phyloP scores from a whole-genome alignment of 495 filamentous ascomycete genomes.

The Apiosordaria backusii region DNA sequence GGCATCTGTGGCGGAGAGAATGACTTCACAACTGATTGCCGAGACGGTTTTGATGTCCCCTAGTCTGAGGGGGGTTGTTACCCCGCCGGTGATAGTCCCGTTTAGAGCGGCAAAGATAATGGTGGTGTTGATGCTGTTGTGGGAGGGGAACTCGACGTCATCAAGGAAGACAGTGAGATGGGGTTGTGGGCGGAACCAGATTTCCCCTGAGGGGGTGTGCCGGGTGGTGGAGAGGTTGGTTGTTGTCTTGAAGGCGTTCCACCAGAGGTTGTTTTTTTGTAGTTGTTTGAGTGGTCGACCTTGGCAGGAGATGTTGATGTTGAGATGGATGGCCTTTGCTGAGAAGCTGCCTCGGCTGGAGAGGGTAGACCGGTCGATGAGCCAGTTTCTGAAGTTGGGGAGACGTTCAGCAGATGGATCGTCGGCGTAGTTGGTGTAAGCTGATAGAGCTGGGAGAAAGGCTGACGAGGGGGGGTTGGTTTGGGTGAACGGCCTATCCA shows the following conservation, averaged over 20 bases:
- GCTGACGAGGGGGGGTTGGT: slow-evolving; percentile 29
- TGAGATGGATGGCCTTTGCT: slow-evolving; percentile 23
- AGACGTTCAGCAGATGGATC: slow-evolving; percentile 28
- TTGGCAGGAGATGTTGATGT: slow-evolving; percentile 24
- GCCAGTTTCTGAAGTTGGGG: slow-evolving; percentile 29
- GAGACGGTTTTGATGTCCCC: slow-evolving; percentile 23
- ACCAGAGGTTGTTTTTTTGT: slow-evolving; percentile 13
- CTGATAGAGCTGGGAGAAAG: slow-evolving; percentile 21
- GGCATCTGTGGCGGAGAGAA: slow-evolving; percentile 22
- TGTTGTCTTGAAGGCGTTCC: slow-evolving; percentile 32
- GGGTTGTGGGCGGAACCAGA: slow-evolving; percentile 23
- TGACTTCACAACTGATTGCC: slow-evolving; percentile 25
- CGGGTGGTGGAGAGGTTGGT: slow-evolving; percentile 13
- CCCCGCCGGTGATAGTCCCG: slow-evolving; percentile 29
- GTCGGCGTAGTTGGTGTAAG: slow-evolving; percentile 28
- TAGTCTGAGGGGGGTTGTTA: slow-evolving; percentile 6
- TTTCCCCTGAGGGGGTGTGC: slow-evolving; percentile 21
- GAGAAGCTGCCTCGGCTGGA: slow-evolving; percentile 23
- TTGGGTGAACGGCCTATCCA: slow-evolving; percentile 17
- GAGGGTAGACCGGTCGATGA: slow-evolving; percentile 26
- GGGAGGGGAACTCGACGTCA: slow-evolving; percentile 23
- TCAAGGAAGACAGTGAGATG: slow-evolving; percentile 29
- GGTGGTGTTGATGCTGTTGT: slow-evolving; percentile 22
- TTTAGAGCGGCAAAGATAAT: slow-evolving; percentile 33
- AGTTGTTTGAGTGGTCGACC: slow-evolving; percentile 22